Base-by-base conservation (phyloP, 2,329 filamentous ascomycete species). In the Mariannaea elegans region DNA sequence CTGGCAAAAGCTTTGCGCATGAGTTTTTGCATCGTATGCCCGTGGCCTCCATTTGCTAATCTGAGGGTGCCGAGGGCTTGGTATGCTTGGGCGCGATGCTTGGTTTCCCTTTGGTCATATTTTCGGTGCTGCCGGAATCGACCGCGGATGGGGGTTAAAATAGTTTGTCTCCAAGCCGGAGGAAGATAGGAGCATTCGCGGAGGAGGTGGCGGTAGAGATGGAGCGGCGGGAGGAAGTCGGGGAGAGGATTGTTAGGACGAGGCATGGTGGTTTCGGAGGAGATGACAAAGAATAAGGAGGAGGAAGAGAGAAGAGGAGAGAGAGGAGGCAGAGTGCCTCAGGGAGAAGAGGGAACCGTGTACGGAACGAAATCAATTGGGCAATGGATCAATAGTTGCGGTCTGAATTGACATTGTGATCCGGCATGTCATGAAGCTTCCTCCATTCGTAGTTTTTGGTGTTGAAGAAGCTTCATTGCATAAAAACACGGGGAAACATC, bases 131-230 rank as follows among this genome's bases (percentile, higher is more conserved):
- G 72, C n/a, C 77, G 78, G 67, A 87, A 88, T 31, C 79, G 78
- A 7, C 65, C 59, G 49, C 76, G 74, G 44, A 88, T 81, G 31
- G 76, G 76, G 7, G 74, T 65, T 44, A 75, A 70, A 52, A 84
- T 74, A 53, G 77, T 80, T 2, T 75, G 71, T 36, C 80, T 81
- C 59, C 83, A 83, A 36, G 81, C 73, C 2, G 78, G 78, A 1
- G 86, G 85, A 2, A 89, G 81, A 69, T 90, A 90, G 24, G 83
- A 82, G 36, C 80, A 77, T 75, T 88, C 85, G 59, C 87, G 85
- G 32, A 89, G 82, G 19, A 89, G 76, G 58, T 85, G 80, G 56
- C 87, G 82, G 72, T 87, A 89, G 45, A 87, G 73, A 65, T 74
- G 69, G n/a, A 71, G 59, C 32, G 72, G 66, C 9, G 67, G 57